A percentile compares a stretch with the other conserved stretches of the same genome.
phyloP scores from a whole-genome alignment of 495 filamentous ascomycete genomes.

The Aspergillus homomorphus region DNA sequence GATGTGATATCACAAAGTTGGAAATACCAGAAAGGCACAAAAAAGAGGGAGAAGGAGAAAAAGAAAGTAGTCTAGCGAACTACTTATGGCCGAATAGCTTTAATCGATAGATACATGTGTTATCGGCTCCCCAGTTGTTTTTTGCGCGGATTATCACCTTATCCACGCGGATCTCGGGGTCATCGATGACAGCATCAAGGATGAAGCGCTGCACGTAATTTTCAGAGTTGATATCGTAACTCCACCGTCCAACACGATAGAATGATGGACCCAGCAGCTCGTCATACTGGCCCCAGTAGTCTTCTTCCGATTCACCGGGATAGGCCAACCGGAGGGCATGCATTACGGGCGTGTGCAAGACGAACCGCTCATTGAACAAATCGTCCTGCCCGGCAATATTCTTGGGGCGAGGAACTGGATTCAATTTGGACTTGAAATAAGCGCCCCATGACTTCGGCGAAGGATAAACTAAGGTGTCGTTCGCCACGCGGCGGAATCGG shows the following conservation, averaged over 20 bases:
- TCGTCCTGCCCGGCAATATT: slow-evolving; percentile 9
- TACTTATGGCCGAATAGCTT: slow-evolving; percentile 42
- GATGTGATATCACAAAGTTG: background rate
- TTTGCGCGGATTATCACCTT: slow-evolving; percentile 45
- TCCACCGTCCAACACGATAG: slow-evolving; percentile 45
- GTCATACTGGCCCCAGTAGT: slow-evolving; percentile 33
- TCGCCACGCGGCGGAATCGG: slow-evolving; percentile 24
- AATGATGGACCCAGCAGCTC: slow-evolving; percentile 30
- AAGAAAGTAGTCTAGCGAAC: slow-evolving; percentile 3
- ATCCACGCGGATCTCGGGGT: slow-evolving; percentile 35
- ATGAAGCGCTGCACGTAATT: slow-evolving; percentile 37
- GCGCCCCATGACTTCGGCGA: background rate
- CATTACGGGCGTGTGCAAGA: slow-evolving; percentile 34
- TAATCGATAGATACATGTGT: slow-evolving; percentile 48
- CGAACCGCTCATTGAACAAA: slow-evolving; percentile 12
- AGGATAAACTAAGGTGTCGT: background rate
- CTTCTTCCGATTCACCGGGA: slow-evolving; percentile 21
- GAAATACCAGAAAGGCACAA: background rate
- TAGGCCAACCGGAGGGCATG: slow-evolving; percentile 30
- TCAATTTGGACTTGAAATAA: background rate
- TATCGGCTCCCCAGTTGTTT: slow-evolving; percentile 45
- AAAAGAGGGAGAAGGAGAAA: background rate
- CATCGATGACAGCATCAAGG: slow-evolving; percentile 33
- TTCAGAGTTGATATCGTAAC: slow-evolving; percentile 36
- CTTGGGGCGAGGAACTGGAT: background rate